A percentile compares a stretch with the other conserved stretches of the same genome.
Evolutionary conservation across 176 grass and related monocot species (phyloP).

Genomic region (Triticum dicoccoides): DNA sequence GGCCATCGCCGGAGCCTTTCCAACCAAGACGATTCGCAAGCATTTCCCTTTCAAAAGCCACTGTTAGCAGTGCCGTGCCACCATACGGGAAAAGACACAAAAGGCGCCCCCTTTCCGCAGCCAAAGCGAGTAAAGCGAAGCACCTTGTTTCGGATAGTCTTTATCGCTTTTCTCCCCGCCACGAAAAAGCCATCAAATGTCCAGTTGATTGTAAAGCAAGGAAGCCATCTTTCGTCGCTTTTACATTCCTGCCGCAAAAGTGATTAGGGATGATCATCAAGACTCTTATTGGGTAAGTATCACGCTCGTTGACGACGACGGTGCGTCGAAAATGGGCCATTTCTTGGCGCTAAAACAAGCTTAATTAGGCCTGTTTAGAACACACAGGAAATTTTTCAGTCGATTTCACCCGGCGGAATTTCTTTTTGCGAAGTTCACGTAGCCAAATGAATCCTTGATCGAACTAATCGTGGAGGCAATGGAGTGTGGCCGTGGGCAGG

Average conservation of each 20-base stretch:
- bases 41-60: constrained; percentile 22
- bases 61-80: not conserved
- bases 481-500: not conserved
- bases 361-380: not conserved
- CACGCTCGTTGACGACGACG: not conserved
- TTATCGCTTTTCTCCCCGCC: not conserved
- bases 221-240: constrained; percentile 10
- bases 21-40: constrained; percentile 32
- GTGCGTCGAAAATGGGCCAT: not conserved
- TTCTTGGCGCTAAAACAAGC: not conserved
- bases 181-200: constrained; percentile 21
- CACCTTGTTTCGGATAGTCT: constrained; percentile 26
- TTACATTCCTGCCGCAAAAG: not conserved
- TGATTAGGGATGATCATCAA: not conserved
- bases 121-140: not conserved
- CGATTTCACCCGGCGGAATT: not conserved
- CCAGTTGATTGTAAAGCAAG: constrained; percentile 24
- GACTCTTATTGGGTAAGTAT: constrained; percentile 21
- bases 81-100: constrained; percentile 20
- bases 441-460: not conserved
- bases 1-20: constrained; percentile 30
- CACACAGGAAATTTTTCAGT: no score
- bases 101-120: constrained; percentile 25
- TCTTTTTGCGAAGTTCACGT: no score
- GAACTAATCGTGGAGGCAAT: not conserved